A percentile compares a stretch with the other conserved stretches of the same genome.
Conservation (phyloP, 192 early-diverging fungal species). For the Physocladia obscura region DNA sequence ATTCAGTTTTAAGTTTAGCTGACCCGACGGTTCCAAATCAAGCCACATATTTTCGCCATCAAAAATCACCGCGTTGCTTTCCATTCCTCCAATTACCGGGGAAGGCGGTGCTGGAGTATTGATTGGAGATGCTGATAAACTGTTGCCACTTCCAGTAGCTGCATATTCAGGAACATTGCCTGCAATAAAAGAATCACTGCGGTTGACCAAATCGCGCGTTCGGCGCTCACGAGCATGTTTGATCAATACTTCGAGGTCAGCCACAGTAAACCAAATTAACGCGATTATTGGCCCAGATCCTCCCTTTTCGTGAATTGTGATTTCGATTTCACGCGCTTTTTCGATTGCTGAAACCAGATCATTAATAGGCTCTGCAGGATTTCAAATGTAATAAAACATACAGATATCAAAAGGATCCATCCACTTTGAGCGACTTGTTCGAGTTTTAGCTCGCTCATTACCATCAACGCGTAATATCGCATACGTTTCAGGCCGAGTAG, state of each 20-base stretch:
- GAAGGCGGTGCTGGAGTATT: background rate
- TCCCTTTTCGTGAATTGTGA: constrained; percentile 81
- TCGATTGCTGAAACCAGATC: constrained; percentile 55
- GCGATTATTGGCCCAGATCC: constrained; percentile 62
- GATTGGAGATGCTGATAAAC: too few species aligned
- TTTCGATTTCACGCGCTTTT: constrained; percentile 88
- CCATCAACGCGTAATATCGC: constrained; percentile 84
- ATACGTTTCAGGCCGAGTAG: constrained; percentile 59
- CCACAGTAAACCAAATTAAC: constrained; percentile 85
- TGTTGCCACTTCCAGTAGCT: background rate
- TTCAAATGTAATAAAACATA: background rate
- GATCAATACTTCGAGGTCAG: constrained; percentile 85
- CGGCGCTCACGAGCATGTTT: constrained; percentile 11
- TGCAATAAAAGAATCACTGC: background rate
- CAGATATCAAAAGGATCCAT: constrained; percentile 80
- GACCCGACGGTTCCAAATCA: constrained; percentile 92
- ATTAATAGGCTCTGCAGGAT: background rate
- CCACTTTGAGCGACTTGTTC: constrained; percentile 68
- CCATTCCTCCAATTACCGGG: background rate
- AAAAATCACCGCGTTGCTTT: background rate
- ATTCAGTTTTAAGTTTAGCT: constrained; percentile 81
- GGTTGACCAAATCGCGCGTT: background rate
- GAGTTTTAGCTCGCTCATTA: constrained; percentile 68
- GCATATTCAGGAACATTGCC: background rate
- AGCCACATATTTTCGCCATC: constrained; percentile 80